Evolutionary conservation across 139 green algal genomes (phyloP), one percentile per base, ranked within the genome.

Genomic region (Diplosphaera chodatii): DNA sequence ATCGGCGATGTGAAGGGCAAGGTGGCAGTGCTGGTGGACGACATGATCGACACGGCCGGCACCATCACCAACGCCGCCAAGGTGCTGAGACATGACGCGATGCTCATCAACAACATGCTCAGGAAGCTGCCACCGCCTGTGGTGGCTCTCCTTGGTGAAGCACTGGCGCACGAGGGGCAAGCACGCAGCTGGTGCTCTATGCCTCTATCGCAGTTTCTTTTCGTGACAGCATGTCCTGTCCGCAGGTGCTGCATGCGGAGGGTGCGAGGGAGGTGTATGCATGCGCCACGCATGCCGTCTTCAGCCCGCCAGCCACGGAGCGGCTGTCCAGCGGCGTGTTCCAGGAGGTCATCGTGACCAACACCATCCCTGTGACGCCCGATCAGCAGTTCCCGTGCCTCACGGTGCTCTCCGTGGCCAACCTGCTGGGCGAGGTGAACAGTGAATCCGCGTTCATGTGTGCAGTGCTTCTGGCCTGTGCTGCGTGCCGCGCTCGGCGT

Each of bases 1-100:
- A 99, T 99, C 74, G 96, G 96, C 22, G 96, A 99, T 75, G 96
- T 99, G 28, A 76, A 85, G 22, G 96, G 93, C 79, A 99, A 99
- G 89, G 93, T 97, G 65, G 92, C 91, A 0, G 93, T 99, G 68
- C 90, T 99, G 78, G 93, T 99, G 70, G 95, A 99, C 78, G 95
- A 99, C 88, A 99, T 99, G 95, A 99, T 99, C 64, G 95, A 99
- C 86, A 99, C 94, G 0, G 76, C 94, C 64, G 95, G 95, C 74
- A 99, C 95, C 69, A 97, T 99, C 77, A 95, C 91, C 33, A 98
- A 98, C 73, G 94, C 91, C 15, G 95, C 88, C 40, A 92, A 90
- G 82, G 86, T 76, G 62, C 16, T 10, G 48, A 25, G 18, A 8
- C 37, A 8, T 48, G 10, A 48, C 8, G 13, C 8, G 13, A 13